Evolutionary conservation across 2,329 filamentous ascomycete genomes (phyloP), one percentile per base, ranked within the genome.

Genomic region (Calonectria ilicicola): DNA sequence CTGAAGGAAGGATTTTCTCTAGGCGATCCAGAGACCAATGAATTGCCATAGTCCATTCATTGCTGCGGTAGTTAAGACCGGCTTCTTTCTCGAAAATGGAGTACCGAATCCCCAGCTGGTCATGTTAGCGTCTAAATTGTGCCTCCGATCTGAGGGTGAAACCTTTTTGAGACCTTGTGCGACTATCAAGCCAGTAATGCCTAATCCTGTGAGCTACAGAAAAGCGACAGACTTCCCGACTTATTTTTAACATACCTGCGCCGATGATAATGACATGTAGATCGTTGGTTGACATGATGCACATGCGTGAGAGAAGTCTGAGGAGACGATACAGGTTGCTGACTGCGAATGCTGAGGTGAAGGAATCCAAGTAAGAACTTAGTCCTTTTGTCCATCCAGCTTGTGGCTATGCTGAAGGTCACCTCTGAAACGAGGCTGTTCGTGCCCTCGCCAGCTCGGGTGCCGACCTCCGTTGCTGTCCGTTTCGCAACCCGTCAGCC

Each of bases 21-120:
- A 78, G 63, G 4, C 63, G 69, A 51, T 76, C 67, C 0, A 77
- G 69, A 23, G 76, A 74, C 76, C 75, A 78, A 23, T 78, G 75
- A 1, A 78, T 76, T 5, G 76, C 76, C 76, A 78, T 78, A 17
- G 75, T 78, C 76, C 74, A 78, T 65, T 78, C 76, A 75, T 78
- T 77, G 69, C 76, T 78, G 27, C 76, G 75, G 9, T 76, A 77
- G 21, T 78, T 78, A 23, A 77, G 67, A 26, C 53, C 53, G 9
- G 51, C 58, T 44, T 78, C 76, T 14, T 73, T 78, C 42, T 78
- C 76, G 17, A 74, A 78, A 56, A 78, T 76, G 1, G 75, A 74
- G 46, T 77, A 73, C 3, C 47, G 65, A 40, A 77, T 74, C 5
- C 75, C 72, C 29, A 72, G 1, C 75, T 78, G 19, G 1, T 0